A percentile compares a stretch with the other conserved stretches of the same genome.
These are phyloP conservation scores for Lasiodiplodia sp. DNA, from an alignment of 2,329 filamentous ascomycete genomes.

Conservation along the genomic window DNA sequence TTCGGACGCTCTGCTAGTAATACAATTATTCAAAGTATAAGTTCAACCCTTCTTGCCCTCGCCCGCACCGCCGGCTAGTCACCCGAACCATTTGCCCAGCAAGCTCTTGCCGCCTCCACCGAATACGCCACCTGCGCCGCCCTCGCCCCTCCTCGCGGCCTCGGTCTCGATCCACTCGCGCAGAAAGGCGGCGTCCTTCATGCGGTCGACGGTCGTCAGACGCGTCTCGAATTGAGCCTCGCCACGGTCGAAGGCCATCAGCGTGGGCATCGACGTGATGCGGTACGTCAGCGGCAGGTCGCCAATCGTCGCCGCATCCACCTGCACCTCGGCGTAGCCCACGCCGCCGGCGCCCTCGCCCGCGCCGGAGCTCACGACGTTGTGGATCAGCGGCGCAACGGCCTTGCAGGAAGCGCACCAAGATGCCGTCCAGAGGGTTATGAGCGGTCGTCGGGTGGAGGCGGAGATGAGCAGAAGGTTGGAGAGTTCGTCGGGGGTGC, in stretches of 20 bases:
- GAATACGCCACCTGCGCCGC: background rate
- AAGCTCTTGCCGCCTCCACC: constrained; percentile 32
- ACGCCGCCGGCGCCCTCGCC: constrained; percentile 56
- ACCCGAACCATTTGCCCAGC: constrained; percentile 27
- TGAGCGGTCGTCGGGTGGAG: constrained; percentile 51
- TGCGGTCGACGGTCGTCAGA: constrained; percentile 52
- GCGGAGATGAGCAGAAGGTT: constrained; percentile 57
- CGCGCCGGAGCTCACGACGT: constrained; percentile 50
- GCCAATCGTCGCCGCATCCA: constrained; percentile 55
- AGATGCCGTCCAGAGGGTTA: constrained; percentile 59
- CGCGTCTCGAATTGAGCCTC: constrained; percentile 59
- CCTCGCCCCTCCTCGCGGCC: constrained; percentile 62
- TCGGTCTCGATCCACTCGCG: constrained; percentile 57
- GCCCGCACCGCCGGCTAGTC: background rate
- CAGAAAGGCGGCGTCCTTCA: constrained; percentile 55
- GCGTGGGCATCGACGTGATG: constrained; percentile 57
- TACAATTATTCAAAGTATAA: background rate
- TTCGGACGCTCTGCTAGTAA: background rate
- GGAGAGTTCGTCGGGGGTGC: constrained; percentile 56
- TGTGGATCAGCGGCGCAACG: constrained; percentile 52
- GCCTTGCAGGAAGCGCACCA: constrained; percentile 56
- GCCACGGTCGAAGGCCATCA: constrained; percentile 58
- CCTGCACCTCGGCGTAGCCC: constrained; percentile 57
- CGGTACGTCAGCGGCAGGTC: constrained; percentile 51
- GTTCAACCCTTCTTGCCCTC: background rate